Base-by-base conservation (phyloP, 495 filamentous ascomycete genomes). In the Paragyromitra xinjiangensis region DNA sequence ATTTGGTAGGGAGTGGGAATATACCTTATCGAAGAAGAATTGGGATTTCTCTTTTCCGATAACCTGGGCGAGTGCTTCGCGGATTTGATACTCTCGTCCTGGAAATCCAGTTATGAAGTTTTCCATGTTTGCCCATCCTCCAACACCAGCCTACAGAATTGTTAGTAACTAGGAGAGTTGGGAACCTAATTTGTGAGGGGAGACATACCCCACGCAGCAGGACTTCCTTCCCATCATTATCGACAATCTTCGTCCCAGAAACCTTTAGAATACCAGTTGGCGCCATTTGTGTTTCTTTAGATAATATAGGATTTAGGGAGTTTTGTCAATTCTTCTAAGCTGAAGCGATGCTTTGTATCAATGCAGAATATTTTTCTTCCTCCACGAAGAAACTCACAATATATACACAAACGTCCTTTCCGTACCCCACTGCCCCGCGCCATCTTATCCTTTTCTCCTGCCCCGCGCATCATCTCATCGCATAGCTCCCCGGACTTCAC, bases 71-170 rank as follows among this genome's bases (percentile, higher is more conserved):
- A 89, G 86, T 11, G 87, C 85, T n/a, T 84, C 84, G 3, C 87
- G 86, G 55, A 86, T 85, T 75, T 89, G 83, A 39, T 84, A 85
- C 78, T 89, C 88, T 55, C 87, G 87, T 19, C 86, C 88, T 12
- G 88, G 82, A 71, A 85, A 88, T 11, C 88, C 87, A 11, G 87
- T 88, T 77, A 88, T 88, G 83, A 88, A 88, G 74, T 88, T 88
- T 78, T 88, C 86, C 86, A 88, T 87, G 56, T 84, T 86, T 80
- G 85, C 85, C 85, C 86, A 87, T 77, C 86, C 85, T 62, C 86
- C 86, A 45, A 87, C 78, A 45, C 85, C 86, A 26, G 86, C 73
- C 74, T 79, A 22, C 1, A 24, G 5, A 39, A 24, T 62, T 39
- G 29, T 79, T 16, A 79, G 77, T 11, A 61, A 68, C 14, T 16